Evolutionary conservation across 2,329 filamentous ascomycete genomes (phyloP).

Genomic region (Ceratocystiopsis brevicomis): DNA sequence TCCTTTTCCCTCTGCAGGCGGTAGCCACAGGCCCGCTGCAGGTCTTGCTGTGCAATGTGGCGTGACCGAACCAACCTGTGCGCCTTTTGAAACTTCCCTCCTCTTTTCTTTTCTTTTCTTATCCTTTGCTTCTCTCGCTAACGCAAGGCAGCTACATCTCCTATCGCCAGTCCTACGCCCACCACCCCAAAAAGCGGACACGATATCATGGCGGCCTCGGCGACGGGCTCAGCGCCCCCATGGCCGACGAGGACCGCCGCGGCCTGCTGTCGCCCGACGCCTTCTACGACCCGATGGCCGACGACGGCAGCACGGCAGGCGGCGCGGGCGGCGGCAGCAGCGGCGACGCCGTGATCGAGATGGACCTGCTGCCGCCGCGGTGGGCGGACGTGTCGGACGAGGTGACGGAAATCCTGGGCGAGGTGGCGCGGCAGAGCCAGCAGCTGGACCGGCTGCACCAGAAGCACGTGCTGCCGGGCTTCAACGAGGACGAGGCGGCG

Average conservation of each 20-base stretch:
- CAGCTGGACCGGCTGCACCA: constrained; percentile 84
- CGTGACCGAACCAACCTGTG: constrained; percentile 98
- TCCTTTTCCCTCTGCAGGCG: background rate
- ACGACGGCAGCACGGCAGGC: constrained; percentile 32
- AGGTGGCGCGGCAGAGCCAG: constrained; percentile 66
- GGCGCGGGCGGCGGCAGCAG: constrained; percentile 46
- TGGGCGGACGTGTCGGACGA: constrained; percentile 95
- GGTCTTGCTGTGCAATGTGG: constrained; percentile 53
- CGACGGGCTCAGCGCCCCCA: constrained; percentile 25
- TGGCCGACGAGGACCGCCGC: constrained; percentile 36
- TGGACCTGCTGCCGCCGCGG: constrained; percentile 85
- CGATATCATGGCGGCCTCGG: constrained; percentile 33
- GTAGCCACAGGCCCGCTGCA: background rate
- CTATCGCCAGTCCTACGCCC: constrained; percentile 94
- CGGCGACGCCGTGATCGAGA: constrained; percentile 90
- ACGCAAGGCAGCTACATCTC: constrained; percentile 61
- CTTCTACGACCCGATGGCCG: constrained; percentile 53
- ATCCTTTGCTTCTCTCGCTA: too few relatives aligned
- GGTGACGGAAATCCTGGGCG: constrained; percentile 62
- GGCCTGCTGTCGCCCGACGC: constrained; percentile 68
- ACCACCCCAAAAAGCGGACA: constrained; percentile 76
- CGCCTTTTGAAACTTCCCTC: too few relatives aligned
- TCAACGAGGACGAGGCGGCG: constrained; percentile 72
- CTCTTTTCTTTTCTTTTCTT: too few relatives aligned
- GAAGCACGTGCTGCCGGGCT: constrained; percentile 90